Base-by-base conservation (phyloP, 1,139 yeast species). In the Debaryomyces coudertii region DNA sequence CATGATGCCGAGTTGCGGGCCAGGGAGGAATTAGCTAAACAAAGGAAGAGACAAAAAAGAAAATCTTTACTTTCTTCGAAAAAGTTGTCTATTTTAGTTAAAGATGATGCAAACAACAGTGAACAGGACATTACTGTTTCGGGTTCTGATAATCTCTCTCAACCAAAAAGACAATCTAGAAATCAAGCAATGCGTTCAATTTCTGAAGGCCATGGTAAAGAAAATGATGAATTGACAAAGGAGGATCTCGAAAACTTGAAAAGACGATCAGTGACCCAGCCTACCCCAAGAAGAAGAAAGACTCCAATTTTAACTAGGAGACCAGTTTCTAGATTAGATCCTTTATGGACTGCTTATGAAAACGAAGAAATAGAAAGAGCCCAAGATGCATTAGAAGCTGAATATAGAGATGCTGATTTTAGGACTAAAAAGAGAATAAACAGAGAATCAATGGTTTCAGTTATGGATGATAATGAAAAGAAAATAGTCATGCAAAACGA, bases 271-370 rank as follows among this genome's bases (percentile, higher is more conserved):
- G 77, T 71, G 1, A 77, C 83, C 16, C 77, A 73, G 50, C 79
- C 73, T 28, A 59, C 55, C 35, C 67, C 71, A 5, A 57, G 58
- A 51, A 54, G 74, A 54, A 64, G 79, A 65, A 72, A 52, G 56
- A 80, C 59, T 73, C 67, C 78, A 7, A 54, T 71, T 12, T 67
- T 75, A 46, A 68, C 76, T 2, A 65, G 80, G 54, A 77, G 90
- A 58, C 93, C 93, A 7, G 82, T 83, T 27, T 85, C 92, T 1
- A 77, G 82, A 56, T 69, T 86, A 47, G 93, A 86, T 66, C 93
- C 93, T 34, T 69, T 68, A 56, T 75, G 78, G 79, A 67, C 66
- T 36, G 77, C 76, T 11, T 69, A 69, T 55, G 79, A 75, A 49
- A 77, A 75, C 52, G 75, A 74, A 51, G 81, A 80, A 54, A 58